Evolutionary conservation across 1,284 basidiomycete species (phyloP).

Genomic region (Salmacisia buchloeana): DNA sequence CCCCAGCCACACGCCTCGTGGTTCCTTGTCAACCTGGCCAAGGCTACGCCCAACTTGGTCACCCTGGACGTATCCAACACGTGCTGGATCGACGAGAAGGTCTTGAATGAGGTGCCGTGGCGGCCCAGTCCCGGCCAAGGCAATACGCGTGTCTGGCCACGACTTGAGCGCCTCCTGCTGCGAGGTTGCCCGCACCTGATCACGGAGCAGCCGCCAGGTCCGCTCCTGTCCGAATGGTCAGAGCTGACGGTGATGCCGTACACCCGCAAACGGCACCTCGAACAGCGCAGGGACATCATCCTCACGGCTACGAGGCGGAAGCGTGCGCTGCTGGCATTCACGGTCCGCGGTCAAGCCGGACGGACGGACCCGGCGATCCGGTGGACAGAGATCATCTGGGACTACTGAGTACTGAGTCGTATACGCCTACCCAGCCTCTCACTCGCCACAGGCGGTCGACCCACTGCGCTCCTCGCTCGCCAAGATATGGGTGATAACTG

Average conservation of each 20-base stretch:
- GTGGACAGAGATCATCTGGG: slow-evolving; percentile 6
- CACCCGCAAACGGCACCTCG: not conserved
- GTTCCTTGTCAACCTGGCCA: not conserved
- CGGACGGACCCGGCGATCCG: not conserved
- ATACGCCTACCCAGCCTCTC: too few species aligned
- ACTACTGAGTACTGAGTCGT: not conserved
- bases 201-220: not conserved
- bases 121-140: not conserved
- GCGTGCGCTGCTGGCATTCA: not conserved
- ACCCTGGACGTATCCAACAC: not conserved
- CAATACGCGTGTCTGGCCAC: not conserved
- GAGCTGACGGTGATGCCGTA: not conserved
- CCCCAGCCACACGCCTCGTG: not conserved
- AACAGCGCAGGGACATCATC: not conserved
- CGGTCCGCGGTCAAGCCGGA: not conserved
- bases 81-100: not conserved
- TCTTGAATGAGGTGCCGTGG: not conserved
- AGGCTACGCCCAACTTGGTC: not conserved
- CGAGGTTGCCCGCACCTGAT: slow-evolving; percentile 2
- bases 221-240: not conserved
- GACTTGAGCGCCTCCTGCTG: not conserved
- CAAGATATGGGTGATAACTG: too few species aligned
- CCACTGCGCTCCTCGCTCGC: too few species aligned
- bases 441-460: too few species aligned
- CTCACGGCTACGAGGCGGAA: not conserved